Evolutionary conservation across 1,284 basidiomycete species (phyloP).

Genomic region (Melanopsichium pennsylvanicum): DNA sequence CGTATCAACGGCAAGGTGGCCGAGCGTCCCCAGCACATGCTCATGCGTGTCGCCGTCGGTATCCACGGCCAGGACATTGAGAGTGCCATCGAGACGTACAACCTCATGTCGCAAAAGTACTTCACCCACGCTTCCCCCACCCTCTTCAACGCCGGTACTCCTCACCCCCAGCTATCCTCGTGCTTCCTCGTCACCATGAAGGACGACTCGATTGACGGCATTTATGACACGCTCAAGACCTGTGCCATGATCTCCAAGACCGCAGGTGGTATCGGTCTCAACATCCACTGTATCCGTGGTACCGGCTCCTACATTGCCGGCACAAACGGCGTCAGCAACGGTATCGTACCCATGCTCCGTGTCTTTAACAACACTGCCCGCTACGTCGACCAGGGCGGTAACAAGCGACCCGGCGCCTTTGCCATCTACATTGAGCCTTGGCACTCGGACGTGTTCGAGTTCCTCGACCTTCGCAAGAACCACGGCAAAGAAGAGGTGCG

Average conservation of each 20-base stretch:
- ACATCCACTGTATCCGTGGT: slow-evolving; percentile 95
- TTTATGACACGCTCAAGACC: slow-evolving; percentile 97
- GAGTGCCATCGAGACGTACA: slow-evolving; percentile 81
- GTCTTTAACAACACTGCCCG: slow-evolving; percentile 98
- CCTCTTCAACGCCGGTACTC: slow-evolving; percentile 98
- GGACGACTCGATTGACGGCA: slow-evolving; percentile 98
- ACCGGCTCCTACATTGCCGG: slow-evolving; percentile 88
- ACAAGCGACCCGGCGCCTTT: slow-evolving; percentile 98
- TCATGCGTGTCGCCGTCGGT: slow-evolving; percentile 98
- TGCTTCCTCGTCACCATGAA: slow-evolving; percentile 99
- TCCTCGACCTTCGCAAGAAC: slow-evolving; percentile 97
- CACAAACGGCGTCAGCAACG: slow-evolving; percentile 97
- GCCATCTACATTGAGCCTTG: slow-evolving; percentile 97
- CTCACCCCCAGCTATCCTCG: slow-evolving; percentile 90
- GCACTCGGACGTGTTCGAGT: slow-evolving; percentile 98
- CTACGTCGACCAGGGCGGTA: slow-evolving; percentile 98
- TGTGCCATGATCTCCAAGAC: slow-evolving; percentile 99
- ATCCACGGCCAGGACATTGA: slow-evolving; percentile 93
- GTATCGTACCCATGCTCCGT: slow-evolving; percentile 98
- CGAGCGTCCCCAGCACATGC: slow-evolving; percentile 97
- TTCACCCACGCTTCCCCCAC: slow-evolving; percentile 99
- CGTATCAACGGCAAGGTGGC: slow-evolving; percentile 93
- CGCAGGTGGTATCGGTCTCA: slow-evolving; percentile 95
- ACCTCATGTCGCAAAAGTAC: slow-evolving; percentile 82
- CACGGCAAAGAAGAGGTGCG: slow-evolving; percentile 98